Evolutionary conservation across 371 early-diverging fungal species (phyloP), one percentile per base, ranked within the genome.

Genomic region (Batrachochytrium dendrobatidis): DNA sequence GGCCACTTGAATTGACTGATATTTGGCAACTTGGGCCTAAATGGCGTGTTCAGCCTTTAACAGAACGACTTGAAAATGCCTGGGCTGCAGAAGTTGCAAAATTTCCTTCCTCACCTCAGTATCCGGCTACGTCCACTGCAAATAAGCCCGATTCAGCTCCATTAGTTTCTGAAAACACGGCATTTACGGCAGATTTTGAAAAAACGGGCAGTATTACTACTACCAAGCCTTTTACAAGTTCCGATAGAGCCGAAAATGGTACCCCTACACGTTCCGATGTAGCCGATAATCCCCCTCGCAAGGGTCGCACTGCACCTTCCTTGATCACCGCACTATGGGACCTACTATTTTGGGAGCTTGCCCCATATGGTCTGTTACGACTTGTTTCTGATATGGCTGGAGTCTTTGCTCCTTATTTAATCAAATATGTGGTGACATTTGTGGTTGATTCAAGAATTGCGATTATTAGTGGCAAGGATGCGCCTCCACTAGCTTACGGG

Each of bases 1-100:
- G 66, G 10, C 71, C 73, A 1, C 63, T 75, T 35, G 64, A 65
- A 6, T 22, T 32, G 28, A 46, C 30, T 17, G 76, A 75, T 58
- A 52, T 75, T 18, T 73, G 72, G 71, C 17, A 48, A 12, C 52
- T 75, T 22, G 59, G 43, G 22, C 46, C 53, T 18, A n/a, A 34
- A 5, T 63, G 52, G 57, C 29, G 49, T 18, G 67, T 53, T 8
- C 30, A 63, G 55, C 3, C 33, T 10, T 10, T 64, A 1, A 49
- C 53, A 31, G 34, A 33, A 33, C 20, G 8, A 6, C 39, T 64
- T 24, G 52, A 56, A 15, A 24, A 2, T 24, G 39, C 33, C 22
- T 64, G 64, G 64, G 18, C 55, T 30, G 56, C 29, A 18, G 64
- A 64, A 39, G 20, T 60, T 18, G 58, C 58, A 4, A n/a, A n/a